Base-by-base conservation (phyloP, 805 yeast species). In the Candida schatavii region DNA sequence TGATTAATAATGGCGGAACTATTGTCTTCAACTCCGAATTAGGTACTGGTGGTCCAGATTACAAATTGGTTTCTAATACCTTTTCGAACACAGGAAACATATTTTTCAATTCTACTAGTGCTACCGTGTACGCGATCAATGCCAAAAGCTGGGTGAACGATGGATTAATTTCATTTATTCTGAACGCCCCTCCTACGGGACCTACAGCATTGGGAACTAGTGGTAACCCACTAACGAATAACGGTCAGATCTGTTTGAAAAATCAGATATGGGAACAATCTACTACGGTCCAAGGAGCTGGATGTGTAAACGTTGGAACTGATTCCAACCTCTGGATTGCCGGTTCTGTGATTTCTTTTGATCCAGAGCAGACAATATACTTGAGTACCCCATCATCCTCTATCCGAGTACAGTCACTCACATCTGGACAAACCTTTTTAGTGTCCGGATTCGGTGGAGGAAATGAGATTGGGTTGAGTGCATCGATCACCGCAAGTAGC, bases 201-300 rank as follows among this genome's bases (percentile, higher is more conserved):
- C 11, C 36, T 10, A 55, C 48, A n/a, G 29, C 36, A 14, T 36
- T 37, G 14, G 52, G 48, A 35, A 22, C 46, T 10, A 29, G 36
- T 17, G 47, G 40, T n/a, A 29, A 23, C 21, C 18, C 46, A 10
- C 43, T 56, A 32, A 20, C 14, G 22, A 59, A 59, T 37, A 25
- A 47, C 29, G 64, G 64, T 40, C 48, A 49, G 20, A 55, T 59
- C 38, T 61, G 66, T 49, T 52, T 62, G 34, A 28, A 44, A 39
- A 61, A 55, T 33, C 45, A 50, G 22, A 37, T 38, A 2, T 62
- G 54, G 44, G 36, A 40, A 14, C 66, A 61, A 46, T 41, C 50
- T 1, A 49, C 58, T n/a, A 32, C 30, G 17, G 49, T 63, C 27
- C 7, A 18, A 3, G 67, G 67, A 18, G 19, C 44, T n/a, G 68